These are phyloP conservation scores for Colletotrichum lini DNA, from an alignment of 2,329 filamentous ascomycete genomes.

Conservation along the genomic window DNA sequence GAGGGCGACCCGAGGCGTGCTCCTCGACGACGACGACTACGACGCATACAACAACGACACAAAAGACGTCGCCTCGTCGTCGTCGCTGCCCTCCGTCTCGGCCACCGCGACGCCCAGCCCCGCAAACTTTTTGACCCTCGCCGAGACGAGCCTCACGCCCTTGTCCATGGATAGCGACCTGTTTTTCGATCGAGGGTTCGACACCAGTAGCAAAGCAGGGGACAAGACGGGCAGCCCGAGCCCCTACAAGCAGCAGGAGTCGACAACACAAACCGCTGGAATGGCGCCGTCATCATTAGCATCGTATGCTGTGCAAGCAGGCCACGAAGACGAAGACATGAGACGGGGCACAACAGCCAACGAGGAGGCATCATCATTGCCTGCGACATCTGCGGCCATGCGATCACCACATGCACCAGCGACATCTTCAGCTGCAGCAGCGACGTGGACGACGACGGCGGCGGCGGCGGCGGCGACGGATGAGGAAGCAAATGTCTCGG, in stretches of 20 bases:
- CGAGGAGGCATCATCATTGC: background rate
- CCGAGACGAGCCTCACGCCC: constrained; percentile 50
- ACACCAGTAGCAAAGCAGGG: constrained; percentile 4
- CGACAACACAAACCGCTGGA: constrained; percentile 7
- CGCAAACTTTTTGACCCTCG: constrained; percentile 44
- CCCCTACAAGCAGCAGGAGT: background rate
- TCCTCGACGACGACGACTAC: constrained; percentile 1
- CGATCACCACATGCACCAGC: constrained; percentile 15
- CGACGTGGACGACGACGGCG: background rate
- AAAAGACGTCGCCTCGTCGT: constrained; percentile 27
- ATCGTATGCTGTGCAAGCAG: constrained; percentile 6
- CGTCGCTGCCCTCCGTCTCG: constrained; percentile 40
- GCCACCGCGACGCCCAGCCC: constrained; percentile 42
- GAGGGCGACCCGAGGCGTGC: background rate
- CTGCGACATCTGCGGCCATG: constrained; percentile 2
- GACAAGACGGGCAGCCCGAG: constrained; percentile 19
- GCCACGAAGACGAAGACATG: background rate
- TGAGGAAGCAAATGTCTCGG: constrained; percentile 38
- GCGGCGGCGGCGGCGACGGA: constrained; percentile 12
- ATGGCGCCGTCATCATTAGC: constrained; percentile 8
- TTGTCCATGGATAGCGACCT: constrained; percentile 49
- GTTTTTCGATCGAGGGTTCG: constrained; percentile 27
- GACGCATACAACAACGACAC: constrained; percentile 28
- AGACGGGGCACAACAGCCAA: background rate
- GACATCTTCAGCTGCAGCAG: background rate